A percentile compares a stretch with the other conserved stretches of the same genome.
Conservation (phyloP, 164 flowering plant genomes). For the Litsea cubeba region DNA sequence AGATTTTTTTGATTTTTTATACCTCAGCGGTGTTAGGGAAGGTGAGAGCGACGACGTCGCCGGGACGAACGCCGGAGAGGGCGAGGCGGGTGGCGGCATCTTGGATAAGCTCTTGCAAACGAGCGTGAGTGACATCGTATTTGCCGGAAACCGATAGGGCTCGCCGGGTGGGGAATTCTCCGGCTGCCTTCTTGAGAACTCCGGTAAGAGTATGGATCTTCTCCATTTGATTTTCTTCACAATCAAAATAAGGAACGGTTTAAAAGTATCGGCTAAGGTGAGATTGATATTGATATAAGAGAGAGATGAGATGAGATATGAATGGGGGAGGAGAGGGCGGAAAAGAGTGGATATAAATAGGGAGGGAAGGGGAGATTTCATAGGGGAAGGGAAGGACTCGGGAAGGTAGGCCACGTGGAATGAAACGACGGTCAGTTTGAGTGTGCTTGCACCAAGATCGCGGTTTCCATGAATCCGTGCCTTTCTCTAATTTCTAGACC, state of each 20-base stretch:
- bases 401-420: slow-evolving; percentile 5
- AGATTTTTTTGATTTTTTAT: too few relatives aligned
- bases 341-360: neutral
- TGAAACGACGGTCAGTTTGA: neutral
- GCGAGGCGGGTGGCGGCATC: slow-evolving; percentile 55
- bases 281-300: neutral
- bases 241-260: neutral
- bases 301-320: neutral
- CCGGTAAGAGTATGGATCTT: slow-evolving; percentile 45
- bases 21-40: slow-evolving; percentile 91
- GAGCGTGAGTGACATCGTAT: slow-evolving; percentile 59
- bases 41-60: slow-evolving; percentile 88
- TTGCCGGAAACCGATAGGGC: slow-evolving; percentile 69
- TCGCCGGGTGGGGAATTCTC: slow-evolving; percentile 43
- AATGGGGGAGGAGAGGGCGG: neutral
- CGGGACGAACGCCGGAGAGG: slow-evolving; percentile 47
- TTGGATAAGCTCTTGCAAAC: slow-evolving; percentile 51
- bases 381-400: slow-evolving; percentile 2
- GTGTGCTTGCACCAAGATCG: slow-evolving; percentile 39
- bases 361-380: neutral
- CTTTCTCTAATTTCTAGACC: neutral
- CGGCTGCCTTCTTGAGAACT: slow-evolving; percentile 44
- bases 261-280: too few relatives aligned
- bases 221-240: neutral
- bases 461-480: neutral